Percentiles rank a stretch among this genome's conserved stretches.
Conservation (phyloP, 2,329 filamentous ascomycete species). For the Colletotrichum kahawae region DNA sequence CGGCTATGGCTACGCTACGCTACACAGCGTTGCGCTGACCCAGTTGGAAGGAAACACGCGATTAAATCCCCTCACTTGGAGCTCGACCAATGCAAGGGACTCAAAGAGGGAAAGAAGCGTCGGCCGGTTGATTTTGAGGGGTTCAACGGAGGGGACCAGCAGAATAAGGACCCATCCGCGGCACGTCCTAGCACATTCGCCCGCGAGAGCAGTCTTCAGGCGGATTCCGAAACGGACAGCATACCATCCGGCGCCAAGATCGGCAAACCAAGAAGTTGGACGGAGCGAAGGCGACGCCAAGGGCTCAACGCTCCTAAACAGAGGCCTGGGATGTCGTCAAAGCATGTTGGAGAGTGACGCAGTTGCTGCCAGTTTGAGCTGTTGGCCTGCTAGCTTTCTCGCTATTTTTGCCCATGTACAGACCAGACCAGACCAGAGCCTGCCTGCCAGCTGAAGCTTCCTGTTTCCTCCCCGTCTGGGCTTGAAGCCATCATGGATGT, state of each 20-base stretch:
- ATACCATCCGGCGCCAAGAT: slow-evolving; percentile 17
- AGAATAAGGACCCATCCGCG: not conserved
- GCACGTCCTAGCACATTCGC: not conserved
- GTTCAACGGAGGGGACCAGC: not conserved
- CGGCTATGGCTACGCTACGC: not conserved
- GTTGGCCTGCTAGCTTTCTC: not conserved
- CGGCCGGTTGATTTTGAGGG: not conserved
- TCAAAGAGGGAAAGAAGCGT: not conserved
- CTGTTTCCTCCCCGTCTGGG: not conserved
- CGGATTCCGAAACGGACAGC: slow-evolving; percentile 6
- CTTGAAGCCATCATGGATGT: slow-evolving; percentile 12
- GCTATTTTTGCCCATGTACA: not conserved
- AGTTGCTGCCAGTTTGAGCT: not conserved
- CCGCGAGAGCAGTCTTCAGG: not conserved
- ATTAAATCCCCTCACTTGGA: not conserved
- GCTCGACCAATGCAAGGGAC: not conserved
- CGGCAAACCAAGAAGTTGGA: slow-evolving; percentile 17
- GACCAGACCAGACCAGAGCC: not conserved
- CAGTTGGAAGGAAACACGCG: not conserved
- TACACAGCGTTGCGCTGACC: not conserved
- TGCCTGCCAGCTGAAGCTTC: not conserved
- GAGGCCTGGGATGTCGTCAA: not conserved
- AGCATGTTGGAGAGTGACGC: not conserved
- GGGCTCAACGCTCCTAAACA: not conserved
- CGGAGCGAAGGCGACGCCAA: slow-evolving; percentile 7